Evolutionary conservation across 2,329 filamentous ascomycete species (phyloP), one percentile per base, ranked within the genome.

Genomic region (Diaporthe longicolla): DNA sequence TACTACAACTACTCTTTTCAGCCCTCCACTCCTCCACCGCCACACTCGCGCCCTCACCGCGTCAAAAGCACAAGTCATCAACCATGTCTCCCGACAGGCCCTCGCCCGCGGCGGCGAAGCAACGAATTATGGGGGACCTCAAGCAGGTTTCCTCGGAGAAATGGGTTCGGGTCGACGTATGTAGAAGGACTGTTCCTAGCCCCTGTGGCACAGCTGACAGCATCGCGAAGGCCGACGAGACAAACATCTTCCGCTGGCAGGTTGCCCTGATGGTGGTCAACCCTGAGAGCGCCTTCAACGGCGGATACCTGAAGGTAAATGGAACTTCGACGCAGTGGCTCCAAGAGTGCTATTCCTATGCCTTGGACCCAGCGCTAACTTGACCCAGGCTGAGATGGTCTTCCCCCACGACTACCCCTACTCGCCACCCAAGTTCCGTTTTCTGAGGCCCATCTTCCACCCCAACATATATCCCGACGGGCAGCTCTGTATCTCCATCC

Each of bases 381-480:
- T 59, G 32, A 45, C 17, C 70, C 70, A 94, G 87, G 94, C 94
- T 71, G 92, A 93, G 79, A 97, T 99, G 92, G 91, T 88, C 29
- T 98, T 99, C 80, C 92, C 94, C 13, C 87, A 88, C 79, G 95
- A 98, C 79, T 99, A 98, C 83, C 97, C 97, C 0, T 97, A 94
- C 85, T 89, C 90, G 55, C 96, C 96, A 37, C 96, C 96, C 35
- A 93, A 93, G 72, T 98, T 99, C 87, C 92, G 93, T 77, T 98
- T 99, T 85, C 82, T 91, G 24, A 85, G 87, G 29, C 91, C 93
- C 21, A 92, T 98, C 76, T 95, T 91, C 85, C 96, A 99, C 82
- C 96, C 96, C 4, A 99, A 99, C 82, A 92, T 99, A 80, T 98
- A 98, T 85, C 85, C 91, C 8, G 94, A 98, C 82, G 96, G 96